phyloP scores from a whole-genome alignment of 148 eudicot species.

The Nyssa sinensis region DNA sequence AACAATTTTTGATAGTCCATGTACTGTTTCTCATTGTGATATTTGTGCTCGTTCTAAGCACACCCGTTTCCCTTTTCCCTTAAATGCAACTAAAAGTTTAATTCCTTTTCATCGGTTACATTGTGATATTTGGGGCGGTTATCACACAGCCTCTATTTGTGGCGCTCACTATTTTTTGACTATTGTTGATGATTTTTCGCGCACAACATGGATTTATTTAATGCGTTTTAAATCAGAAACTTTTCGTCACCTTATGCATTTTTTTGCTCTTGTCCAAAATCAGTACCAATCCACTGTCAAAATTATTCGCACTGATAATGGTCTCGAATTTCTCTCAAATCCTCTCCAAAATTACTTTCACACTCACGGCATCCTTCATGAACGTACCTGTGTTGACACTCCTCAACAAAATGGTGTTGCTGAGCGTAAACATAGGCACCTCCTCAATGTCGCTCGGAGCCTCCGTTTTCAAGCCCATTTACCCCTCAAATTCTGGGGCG shows the following conservation, averaged over 20 bases:
- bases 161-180: constrained; percentile 16
- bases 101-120: too few species aligned
- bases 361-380: too few species aligned
- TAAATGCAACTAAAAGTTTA: too few species aligned
- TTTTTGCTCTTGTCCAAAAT: not conserved
- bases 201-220: not conserved
- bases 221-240: too few species aligned
- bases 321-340: not conserved
- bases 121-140: too few species aligned
- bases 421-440: constrained; percentile 10
- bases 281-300: not conserved
- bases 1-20: too few species aligned
- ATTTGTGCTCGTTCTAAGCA: too few species aligned
- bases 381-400: constrained; percentile 7
- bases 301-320: not conserved
- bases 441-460: not conserved
- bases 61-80: too few species aligned
- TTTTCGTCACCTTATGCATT: not conserved
- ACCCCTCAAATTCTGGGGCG: too few species aligned
- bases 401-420: constrained; percentile 25
- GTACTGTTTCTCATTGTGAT: too few species aligned
- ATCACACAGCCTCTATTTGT: not conserved
- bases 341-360: not conserved
- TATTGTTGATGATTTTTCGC: constrained; percentile 12
- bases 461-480: not conserved